Base-by-base conservation (phyloP, 1,139 yeast species). In the Yarrowia galli region DNA sequence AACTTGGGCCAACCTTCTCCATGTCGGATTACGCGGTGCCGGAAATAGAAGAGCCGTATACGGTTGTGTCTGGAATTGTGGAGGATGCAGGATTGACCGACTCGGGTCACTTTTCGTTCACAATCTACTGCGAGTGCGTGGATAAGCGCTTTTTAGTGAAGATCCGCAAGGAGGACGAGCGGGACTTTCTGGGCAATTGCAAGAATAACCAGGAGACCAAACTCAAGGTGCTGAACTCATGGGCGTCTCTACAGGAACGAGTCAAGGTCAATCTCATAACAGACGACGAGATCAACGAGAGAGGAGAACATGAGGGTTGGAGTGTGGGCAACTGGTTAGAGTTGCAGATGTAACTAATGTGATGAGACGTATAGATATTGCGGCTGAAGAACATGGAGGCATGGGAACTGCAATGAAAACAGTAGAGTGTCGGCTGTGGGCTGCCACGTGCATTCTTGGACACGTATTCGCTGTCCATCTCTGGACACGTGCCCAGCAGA, bases 241-340 rank as follows among this genome's bases (percentile, higher is more conserved):
- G 53, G 53, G 51, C 28, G 4, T 18, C 16, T 15, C 9, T 16
- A 2, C 20, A 9, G 12, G 32, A 53, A 22, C 20, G 32, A 22
- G 60, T 53, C 32, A 53, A 53, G 45, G 60, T 53, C 18, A 53
- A 53, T 38, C 13, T 36, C 12, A 4, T 38, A 9, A 5, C 3
- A 3, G 60, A 53, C 15, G 13, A 15, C 4, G 40, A 16, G 2
- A n/a, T 10, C 12, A 12, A n/a, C n/a, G 18, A 32, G 12, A 6
- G 13, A 3, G 25, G 40, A 7, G 10, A n/a, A 2, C 16, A 2
- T 20, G 43, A 53, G 60, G 38, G 38, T 5, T 53, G 60, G 60
- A 36, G 45, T 9, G 32, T 53, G 20, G 60, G 35, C 5, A 53
- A 53, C n/a, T 23, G 28, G 20, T 8, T 53, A 25, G 58, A 53